Percentiles rank a stretch among this genome's conserved stretches.
Evolutionary conservation across 768 basidiomycete genomes (phyloP).

Genomic region (Gloeophyllum trabeum): DNA sequence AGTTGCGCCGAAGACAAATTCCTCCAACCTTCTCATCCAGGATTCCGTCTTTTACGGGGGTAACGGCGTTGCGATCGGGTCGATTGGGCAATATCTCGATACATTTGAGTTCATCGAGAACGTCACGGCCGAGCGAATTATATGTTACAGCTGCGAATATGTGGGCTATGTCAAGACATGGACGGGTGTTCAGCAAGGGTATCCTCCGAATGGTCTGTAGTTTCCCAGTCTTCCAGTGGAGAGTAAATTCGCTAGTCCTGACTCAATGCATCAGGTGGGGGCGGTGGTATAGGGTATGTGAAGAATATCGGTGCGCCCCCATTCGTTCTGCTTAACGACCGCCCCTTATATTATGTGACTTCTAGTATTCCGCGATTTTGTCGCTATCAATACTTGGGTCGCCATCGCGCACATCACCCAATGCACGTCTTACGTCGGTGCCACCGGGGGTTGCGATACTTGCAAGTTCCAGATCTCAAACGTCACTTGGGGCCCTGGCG

Average conservation of each 20-base stretch:
- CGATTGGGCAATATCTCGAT: constrained; percentile 24
- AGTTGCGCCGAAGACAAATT: constrained; percentile 30
- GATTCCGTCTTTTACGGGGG: constrained; percentile 25
- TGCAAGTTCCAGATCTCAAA: constrained; percentile 21
- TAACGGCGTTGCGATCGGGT: constrained; percentile 28
- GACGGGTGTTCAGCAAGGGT: constrained; percentile 19
- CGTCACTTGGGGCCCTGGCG: constrained; percentile 19
- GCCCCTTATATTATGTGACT: too few species aligned
- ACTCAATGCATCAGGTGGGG: constrained; percentile 18
- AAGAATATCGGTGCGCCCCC: constrained; percentile 11
- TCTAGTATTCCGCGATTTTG: constrained; percentile 17
- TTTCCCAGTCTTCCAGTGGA: neutral
- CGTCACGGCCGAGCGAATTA: constrained; percentile 17
- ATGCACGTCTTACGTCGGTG: constrained; percentile 21
- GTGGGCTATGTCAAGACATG: constrained; percentile 23
- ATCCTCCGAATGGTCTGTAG: constrained; percentile 21
- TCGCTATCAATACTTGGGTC: constrained; percentile 11
- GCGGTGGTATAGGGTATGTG: constrained; percentile 21
- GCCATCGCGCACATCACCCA: constrained; percentile 14
- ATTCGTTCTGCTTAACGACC: neutral
- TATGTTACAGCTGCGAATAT: constrained; percentile 2
- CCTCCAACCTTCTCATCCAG: constrained; percentile 25
- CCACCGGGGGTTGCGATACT: constrained; percentile 21
- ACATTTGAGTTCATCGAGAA: constrained; percentile 19
- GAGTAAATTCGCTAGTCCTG: too few species aligned